Evolutionary conservation across 139 green algal genomes (phyloP), one percentile per base, ranked within the genome.

Genomic region (Tetradesmus lagerheimii): DNA sequence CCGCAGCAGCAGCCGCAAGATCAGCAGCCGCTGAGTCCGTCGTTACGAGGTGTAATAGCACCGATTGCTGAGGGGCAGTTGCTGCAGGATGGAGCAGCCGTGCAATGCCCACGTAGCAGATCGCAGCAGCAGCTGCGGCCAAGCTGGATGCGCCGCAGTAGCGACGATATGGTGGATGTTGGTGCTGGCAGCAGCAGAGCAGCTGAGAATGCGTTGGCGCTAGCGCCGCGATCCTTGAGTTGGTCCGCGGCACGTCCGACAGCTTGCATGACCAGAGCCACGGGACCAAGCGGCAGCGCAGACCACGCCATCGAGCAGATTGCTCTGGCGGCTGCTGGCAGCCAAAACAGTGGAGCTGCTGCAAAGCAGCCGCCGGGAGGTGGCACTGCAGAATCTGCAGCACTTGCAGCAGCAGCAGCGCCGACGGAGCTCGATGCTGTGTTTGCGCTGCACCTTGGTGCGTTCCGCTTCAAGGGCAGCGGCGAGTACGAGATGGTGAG

Each of bases 381-480:
- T 62, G 8, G 5, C 1, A 16, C 41, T 25, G 41, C 78, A 9
- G 11, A n/a, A n/a, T n/a, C n/a, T n/a, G 78, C 78, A 35, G 8
- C 41, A 2, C 29, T 29, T 66, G 39, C 39, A 84, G 78, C 77
- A 83, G 77, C 75, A 84, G 39, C 38, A 67, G 57, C 20, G 16
- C 20, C 57, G 23, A 67, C 57, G 16, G 57, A 67, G 57, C 57
- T 67, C 6, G 53, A 78, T 53, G 23, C 11, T 34, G n/a, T 79
- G 57, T 16, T 79, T 50, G 53, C 71, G 35, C 35, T 25, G 27
- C 83, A 88, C 64, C 37, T 88, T 3, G 83, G 83, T n/a, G 50
- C 18, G 38, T 88, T 88, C 64, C 53, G 37, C 25, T 88, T 88
- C 83, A 88, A 88, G 38, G 83, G 83, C 83, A 88, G 83, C n/a